These are phyloP conservation scores for Fagopyrum homotropicum DNA, from an alignment of 148 eudicot genomes.

Conservation along the genomic window DNA sequence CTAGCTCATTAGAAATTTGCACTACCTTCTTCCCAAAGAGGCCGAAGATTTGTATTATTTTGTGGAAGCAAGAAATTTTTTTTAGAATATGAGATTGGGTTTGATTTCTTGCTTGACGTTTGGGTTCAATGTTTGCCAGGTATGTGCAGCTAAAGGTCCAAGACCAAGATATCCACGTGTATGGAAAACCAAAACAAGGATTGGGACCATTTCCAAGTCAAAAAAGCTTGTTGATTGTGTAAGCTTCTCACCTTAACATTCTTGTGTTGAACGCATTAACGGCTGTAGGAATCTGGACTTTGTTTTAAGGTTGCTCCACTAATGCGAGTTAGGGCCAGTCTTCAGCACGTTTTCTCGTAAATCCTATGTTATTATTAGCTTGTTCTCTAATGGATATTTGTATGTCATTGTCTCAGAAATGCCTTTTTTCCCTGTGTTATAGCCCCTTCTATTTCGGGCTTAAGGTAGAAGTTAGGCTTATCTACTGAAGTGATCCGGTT, in stretches of 20 bases:
- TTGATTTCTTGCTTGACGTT: not conserved
- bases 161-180: slow-evolving; percentile 91
- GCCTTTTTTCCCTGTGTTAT: not conserved
- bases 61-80: not conserved
- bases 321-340: not conserved
- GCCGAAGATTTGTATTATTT: too few species aligned
- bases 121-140: slow-evolving; percentile 26
- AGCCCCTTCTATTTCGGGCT: not conserved
- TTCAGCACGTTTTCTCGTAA: not conserved
- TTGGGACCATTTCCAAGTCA: slow-evolving; percentile 86
- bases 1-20: not conserved
- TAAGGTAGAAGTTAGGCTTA: not conserved
- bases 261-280: not conserved
- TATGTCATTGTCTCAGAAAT: not conserved
- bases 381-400: not conserved
- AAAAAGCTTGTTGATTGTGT: slow-evolving; percentile 81
- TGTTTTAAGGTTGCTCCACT: not conserved
- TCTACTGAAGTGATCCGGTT: not conserved
- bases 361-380: not conserved
- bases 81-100: not conserved
- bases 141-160: slow-evolving; percentile 87
- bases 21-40: too few species aligned
- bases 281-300: not conserved
- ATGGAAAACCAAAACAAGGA: slow-evolving; percentile 63
- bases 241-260: slow-evolving; percentile 21